Evolutionary conservation across 1,284 basidiomycete genomes (phyloP).

Genomic region (Cutaneotrichosporon cyanovorans): DNA sequence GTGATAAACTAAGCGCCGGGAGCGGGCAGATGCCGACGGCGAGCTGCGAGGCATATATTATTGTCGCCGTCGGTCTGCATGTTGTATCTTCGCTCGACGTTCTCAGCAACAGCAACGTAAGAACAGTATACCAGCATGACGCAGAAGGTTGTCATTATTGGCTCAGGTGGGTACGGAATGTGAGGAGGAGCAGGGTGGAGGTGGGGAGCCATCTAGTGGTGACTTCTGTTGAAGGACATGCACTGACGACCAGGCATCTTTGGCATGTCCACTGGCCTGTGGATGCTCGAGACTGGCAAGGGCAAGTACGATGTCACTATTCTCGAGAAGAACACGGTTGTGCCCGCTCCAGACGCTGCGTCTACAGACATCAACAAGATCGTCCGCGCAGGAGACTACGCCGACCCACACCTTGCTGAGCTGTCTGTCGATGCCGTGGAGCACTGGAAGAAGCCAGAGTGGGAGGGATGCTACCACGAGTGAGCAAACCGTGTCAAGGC

Average conservation of each 20-base stretch:
- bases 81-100: not conserved
- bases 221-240: too few relatives aligned
- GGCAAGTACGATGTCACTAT: slow-evolving; percentile 39
- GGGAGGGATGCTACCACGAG: slow-evolving; percentile 74
- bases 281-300: slow-evolving; percentile 38
- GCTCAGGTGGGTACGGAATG: slow-evolving; percentile 8
- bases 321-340: slow-evolving; percentile 36
- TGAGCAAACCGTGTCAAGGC: slow-evolving; percentile 44
- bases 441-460: slow-evolving; percentile 49
- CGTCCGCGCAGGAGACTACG: slow-evolving; percentile 44
- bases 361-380: slow-evolving; percentile 47
- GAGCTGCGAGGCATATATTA: not conserved
- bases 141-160: slow-evolving; percentile 19
- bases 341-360: slow-evolving; percentile 46
- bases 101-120: too few relatives aligned
- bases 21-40: not conserved
- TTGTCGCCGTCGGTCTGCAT: too few relatives aligned
- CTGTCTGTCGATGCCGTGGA: slow-evolving; percentile 42
- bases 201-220: too few relatives aligned
- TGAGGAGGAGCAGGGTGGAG: not conserved
- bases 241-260: slow-evolving; percentile 34
- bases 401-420: slow-evolving; percentile 31
- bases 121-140: slow-evolving; percentile 6
- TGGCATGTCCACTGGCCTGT: slow-evolving; percentile 44
- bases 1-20: not conserved